Base-by-base conservation (phyloP, 108 stramenopile genomes). In the Discostella pseudostelligera region DNA sequence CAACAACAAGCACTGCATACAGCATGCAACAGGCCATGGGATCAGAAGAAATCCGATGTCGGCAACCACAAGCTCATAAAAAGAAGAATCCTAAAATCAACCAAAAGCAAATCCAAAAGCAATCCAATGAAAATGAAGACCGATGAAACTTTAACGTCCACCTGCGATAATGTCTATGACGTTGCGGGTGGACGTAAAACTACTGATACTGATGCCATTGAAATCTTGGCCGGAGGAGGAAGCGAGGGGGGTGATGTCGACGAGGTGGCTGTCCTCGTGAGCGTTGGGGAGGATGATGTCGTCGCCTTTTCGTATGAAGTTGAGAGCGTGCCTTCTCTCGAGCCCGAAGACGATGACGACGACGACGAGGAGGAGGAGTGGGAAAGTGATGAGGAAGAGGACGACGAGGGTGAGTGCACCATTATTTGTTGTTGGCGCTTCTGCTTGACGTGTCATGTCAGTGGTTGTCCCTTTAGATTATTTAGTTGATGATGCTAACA, bases 261-360 rank as follows among this genome's bases (percentile, higher is more conserved):
- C 4, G 55, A 32, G 32, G 32, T 5, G 32, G 4, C 46, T 11
- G 62, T 63, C 37, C 48, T 69, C 19, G 67, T 64, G n/a, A 64
- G 10, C 48, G 42, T 64, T 12, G 40, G 40, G 26, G 22, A 36
- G 43, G 67, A 63, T 65, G 75, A 76, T 76, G 75, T 62, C 75
- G 57, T 76, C 39, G 56, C 63, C 46, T 76, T 76, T 46, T 58
- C 75, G 51, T 37, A 76, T 47, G 75, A 76, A 55, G 39, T 48
- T 16, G 75, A 62, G 36, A 76, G 75, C 54, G 63, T 74, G 44
- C 63, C 69, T 16, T 58, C 67, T 42, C 70, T 83, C 39, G 84
- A 87, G n/a, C 26, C 25, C 21, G 83, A 81, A 10, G 67, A 62
- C 14, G 79, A 81, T 24, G 65, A 63, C 9, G 81, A 81, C 20